These are phyloP conservation scores for Pilaira anomala DNA, from an alignment of 192 early-diverging fungal species.

Conservation along the genomic window DNA sequence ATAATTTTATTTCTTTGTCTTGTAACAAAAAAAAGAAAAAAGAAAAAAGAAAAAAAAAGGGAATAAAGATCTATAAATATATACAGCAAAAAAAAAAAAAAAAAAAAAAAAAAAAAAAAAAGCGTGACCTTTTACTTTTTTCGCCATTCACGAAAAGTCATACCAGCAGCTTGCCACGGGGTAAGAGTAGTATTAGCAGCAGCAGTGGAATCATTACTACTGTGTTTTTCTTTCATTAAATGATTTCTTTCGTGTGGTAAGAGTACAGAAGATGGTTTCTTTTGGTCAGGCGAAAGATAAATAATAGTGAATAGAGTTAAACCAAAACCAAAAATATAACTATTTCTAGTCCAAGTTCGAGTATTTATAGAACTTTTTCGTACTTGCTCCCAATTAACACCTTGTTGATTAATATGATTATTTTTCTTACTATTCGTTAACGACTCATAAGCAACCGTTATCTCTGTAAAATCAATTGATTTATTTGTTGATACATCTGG, in stretches of 20 bases:
- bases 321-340: background rate
- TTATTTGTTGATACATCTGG: slow-evolving; percentile 18
- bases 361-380: slow-evolving; percentile 1
- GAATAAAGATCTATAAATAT: no score
- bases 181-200: background rate
- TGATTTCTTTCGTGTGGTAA: background rate
- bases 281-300: background rate
- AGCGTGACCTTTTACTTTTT: slow-evolving; percentile 1
- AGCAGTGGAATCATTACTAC: background rate
- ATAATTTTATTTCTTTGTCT: no score
- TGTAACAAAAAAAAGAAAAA: background rate
- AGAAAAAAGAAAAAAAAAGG: background rate
- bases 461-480: slow-evolving; percentile 17
- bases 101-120: background rate
- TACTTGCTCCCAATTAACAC: background rate
- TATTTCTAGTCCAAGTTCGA: slow-evolving; percentile 2
- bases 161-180: slow-evolving; percentile 8
- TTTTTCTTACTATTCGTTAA: slow-evolving; percentile 5
- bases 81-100: background rate
- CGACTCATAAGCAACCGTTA: slow-evolving; percentile 25
- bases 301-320: background rate
- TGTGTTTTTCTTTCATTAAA: background rate
- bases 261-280: background rate
- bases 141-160: slow-evolving; percentile 19
- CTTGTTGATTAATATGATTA: background rate